A percentile compares a stretch with the other conserved stretches of the same genome.
These are phyloP conservation scores for Diatrype stigma DNA, from an alignment of 2,329 filamentous ascomycete species.

Conservation along the genomic window DNA sequence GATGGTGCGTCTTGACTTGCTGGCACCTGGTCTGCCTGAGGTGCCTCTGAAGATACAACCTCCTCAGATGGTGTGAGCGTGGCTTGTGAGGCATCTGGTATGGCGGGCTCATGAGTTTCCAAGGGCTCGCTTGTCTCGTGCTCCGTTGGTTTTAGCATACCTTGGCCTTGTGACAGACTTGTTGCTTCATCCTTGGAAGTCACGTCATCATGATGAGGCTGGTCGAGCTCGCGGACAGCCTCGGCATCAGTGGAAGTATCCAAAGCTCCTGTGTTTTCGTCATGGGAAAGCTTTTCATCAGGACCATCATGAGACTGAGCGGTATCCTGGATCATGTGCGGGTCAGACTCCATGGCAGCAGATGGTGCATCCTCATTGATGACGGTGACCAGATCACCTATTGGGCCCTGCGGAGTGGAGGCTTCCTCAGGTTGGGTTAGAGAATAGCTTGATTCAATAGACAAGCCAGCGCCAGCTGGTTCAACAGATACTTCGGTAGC, in stretches of 20 bases:
- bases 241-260: background rate
- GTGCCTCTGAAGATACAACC: background rate
- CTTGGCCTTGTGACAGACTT: conserved; percentile 10
- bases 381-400: background rate
- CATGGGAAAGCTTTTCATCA: background rate
- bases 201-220: background rate
- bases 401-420: background rate
- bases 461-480: too few relatives aligned
- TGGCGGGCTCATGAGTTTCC: background rate
- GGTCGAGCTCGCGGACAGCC: background rate
- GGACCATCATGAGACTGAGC: conserved; percentile 3
- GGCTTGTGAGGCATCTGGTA: background rate
- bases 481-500: conserved; percentile 8
- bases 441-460: conserved; percentile 3
- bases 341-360: background rate
- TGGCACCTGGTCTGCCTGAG: conserved; percentile 5
- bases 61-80: background rate
- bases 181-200: conserved; percentile 13
- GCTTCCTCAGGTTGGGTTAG: background rate
- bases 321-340: background rate
- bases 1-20: conserved; percentile 11
- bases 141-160: conserved; percentile 1
- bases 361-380: background rate
- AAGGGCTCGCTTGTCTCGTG: background rate
- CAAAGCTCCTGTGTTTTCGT: conserved; percentile 1